Evolutionary conservation across 805 yeast species (phyloP), one percentile per base, ranked within the genome.

Genomic region (Kuraishia piskuri): DNA sequence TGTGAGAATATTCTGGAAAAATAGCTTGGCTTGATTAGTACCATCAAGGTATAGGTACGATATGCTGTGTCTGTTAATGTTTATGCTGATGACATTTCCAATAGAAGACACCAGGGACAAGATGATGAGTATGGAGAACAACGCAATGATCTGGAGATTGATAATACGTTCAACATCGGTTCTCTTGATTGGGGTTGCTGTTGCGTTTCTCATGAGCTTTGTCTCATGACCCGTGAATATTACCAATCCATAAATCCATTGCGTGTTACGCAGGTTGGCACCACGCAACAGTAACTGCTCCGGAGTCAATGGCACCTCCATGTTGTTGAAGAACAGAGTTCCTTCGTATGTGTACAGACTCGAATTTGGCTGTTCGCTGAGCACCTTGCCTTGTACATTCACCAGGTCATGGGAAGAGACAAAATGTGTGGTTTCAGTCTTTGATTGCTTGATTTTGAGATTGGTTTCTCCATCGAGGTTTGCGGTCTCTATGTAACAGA

Each of bases 201-300:
- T 91, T 20, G 99, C 99, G 71, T 94, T 94, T 66, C 99, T 82
- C 98, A 94, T 92, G 59, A 94, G 76, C 64, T 94, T 94, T 0
- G 99, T 94, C 70, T 94, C 99, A 67, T 95, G 99, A 21, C 99
- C 99, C 0, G 99, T 94, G 67, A 92, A 94, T 1, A 94, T 82
- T 1, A 89, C 97, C 51, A 90, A 76, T 22, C 99, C 99, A 61
- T 88, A 88, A 47, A 94, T 82, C 97, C 97, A 94, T 47, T 84
- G 88, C 0, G 99, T 95, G 64, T 94, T 94, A 68, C 97, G 79
- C 57, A 94, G 74, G 2, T 94, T 90, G 4, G 99, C 99, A 57
- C 99, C 99, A 71, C 99, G 81, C 54, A 94, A 75, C 46, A 95
- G 74, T 73, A 95, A 70, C 66, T 92, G 99, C 48, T 92, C 97